These are phyloP conservation scores for Vanilla planifolia DNA, from an alignment of 106 monocot genomes.

Conservation along the genomic window DNA sequence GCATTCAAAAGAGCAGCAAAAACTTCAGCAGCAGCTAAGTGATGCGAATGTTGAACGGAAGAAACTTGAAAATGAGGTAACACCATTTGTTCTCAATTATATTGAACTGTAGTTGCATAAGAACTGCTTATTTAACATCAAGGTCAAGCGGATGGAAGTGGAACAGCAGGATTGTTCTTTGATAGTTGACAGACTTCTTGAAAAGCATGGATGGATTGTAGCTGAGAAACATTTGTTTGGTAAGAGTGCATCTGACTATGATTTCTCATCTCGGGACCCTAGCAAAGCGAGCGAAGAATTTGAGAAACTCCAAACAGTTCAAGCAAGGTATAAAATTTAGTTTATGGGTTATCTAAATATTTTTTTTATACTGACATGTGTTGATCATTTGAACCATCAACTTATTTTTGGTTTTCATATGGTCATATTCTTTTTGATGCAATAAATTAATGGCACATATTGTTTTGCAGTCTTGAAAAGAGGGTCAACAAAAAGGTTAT, in stretches of 20 bases:
- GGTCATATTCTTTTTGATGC: not conserved
- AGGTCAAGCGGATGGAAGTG: constrained; percentile 90
- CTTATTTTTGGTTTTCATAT: too few species aligned
- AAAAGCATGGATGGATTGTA: constrained; percentile 88
- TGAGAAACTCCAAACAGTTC: constrained; percentile 73
- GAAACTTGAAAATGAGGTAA: constrained; percentile 97
- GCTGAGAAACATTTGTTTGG: constrained; percentile 93
- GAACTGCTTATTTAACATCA: not conserved
- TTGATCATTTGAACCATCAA: too few species aligned
- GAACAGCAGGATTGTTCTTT: constrained; percentile 79
- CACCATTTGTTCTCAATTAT: not conserved
- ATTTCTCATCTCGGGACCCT: constrained; percentile 69
- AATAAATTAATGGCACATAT: constrained; percentile 1
- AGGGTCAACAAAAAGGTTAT: constrained; percentile 97
- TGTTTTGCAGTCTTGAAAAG: constrained; percentile 71
- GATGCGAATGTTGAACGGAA: constrained; percentile 78
- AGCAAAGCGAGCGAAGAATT: constrained; percentile 52
- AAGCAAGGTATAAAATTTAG: constrained; percentile 46
- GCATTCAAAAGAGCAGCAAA: constrained; percentile 75
- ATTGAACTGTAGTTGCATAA: not conserved
- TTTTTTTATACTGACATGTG: too few species aligned
- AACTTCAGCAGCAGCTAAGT: constrained; percentile 78
- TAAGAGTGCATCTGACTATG: constrained; percentile 85
- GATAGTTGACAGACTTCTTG: constrained; percentile 71
- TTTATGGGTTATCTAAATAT: too few species aligned